Conservation (phyloP, 805 yeast species). For the Candida namnaoensis region DNA sequence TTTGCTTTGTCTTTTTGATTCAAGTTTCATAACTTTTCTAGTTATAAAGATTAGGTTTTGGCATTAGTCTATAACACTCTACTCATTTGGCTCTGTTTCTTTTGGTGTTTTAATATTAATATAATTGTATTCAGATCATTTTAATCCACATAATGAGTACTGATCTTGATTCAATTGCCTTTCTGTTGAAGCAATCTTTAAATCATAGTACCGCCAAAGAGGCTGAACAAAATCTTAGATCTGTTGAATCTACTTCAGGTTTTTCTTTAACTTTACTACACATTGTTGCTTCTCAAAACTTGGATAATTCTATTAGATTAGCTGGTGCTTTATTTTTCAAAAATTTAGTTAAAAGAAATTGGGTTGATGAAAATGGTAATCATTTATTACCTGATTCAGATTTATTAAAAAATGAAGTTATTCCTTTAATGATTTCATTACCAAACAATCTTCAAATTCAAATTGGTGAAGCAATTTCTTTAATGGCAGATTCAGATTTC, state of each 20-base stretch:
- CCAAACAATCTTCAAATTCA: constrained; percentile 84
- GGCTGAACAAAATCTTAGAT: constrained; percentile 57
- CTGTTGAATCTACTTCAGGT: constrained; percentile 59
- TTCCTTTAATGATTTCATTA: constrained; percentile 76
- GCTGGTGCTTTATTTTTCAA: constrained; percentile 91
- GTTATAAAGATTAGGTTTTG: too few relatives aligned
- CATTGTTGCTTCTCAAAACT: constrained; percentile 56
- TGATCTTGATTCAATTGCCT: constrained; percentile 44
- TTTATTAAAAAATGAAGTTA: constrained; percentile 65
- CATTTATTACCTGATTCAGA: constrained; percentile 65
- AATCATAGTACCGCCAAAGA: constrained; percentile 53
- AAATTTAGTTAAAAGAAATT: constrained; percentile 72
- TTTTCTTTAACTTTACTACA: constrained; percentile 71
- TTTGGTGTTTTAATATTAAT: too few relatives aligned
- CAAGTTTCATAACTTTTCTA: too few relatives aligned
- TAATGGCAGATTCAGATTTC: constrained; percentile 93
- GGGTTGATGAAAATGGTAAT: constrained; percentile 88
- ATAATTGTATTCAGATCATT: too few relatives aligned
- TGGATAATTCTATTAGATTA: constrained; percentile 52
- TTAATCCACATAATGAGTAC: constrained; percentile 19
- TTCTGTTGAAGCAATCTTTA: constrained; percentile 54
- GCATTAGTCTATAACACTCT: too few relatives aligned
- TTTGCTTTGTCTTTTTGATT: too few relatives aligned
- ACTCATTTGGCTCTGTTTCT: too few relatives aligned
- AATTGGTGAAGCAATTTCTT: constrained; percentile 86